phyloP scores from a whole-genome alignment of 2,329 filamentous ascomycete genomes.

The Davidsoniella neocaledoniae region DNA sequence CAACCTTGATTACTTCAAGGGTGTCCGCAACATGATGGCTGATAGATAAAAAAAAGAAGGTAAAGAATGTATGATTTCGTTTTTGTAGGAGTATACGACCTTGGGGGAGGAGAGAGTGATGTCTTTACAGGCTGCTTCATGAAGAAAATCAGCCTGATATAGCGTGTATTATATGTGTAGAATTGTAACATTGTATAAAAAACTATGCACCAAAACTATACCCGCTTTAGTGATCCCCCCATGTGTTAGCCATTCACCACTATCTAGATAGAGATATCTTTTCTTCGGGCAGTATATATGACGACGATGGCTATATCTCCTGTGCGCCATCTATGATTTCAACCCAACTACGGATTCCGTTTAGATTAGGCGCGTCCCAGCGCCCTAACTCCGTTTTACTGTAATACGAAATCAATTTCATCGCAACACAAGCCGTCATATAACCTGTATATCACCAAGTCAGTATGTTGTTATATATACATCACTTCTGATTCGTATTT shows the following conservation, averaged over 20 bases:
- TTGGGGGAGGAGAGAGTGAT: not conserved
- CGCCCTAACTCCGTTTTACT: no score
- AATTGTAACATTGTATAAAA: conserved; percentile 12
- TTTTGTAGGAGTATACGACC: conserved; percentile 7
- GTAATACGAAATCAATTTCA: not conserved
- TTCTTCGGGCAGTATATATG: no score
- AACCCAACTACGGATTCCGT: no score
- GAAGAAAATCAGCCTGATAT: conserved; percentile 1
- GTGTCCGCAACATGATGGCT: conserved; percentile 68
- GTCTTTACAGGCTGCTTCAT: not conserved
- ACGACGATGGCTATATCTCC: no score
- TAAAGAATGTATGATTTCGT: not conserved
- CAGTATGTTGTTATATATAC: conserved; percentile 7
- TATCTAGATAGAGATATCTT: no score
- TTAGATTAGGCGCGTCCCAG: no score
- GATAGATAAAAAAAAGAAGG: conserved; percentile 37
- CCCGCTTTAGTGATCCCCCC: no score
- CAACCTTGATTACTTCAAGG: conserved; percentile 50
- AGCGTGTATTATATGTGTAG: conserved; percentile 9
- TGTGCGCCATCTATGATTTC: no score
- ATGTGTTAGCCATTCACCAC: no score
- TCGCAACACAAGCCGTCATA: conserved; percentile 25
- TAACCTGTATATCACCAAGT: conserved; percentile 17
- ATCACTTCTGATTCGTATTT: no score
- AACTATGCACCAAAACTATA: not conserved